Evolutionary conservation across 2,329 filamentous ascomycete species (phyloP).

Genomic region (Sclerotinia spermophila): DNA sequence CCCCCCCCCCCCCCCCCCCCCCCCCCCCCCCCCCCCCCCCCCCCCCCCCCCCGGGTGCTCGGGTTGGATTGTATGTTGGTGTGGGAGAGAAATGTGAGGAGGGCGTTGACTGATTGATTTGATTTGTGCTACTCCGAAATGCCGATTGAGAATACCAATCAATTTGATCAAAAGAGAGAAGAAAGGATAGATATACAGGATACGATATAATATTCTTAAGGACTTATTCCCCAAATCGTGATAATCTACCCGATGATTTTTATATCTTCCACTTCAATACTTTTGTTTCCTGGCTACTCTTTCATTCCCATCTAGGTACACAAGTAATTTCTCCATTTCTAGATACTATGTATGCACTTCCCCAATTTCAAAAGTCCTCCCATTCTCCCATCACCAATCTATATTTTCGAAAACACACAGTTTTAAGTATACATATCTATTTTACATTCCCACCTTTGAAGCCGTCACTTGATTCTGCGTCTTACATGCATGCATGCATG

Average conservation of each 20-base stretch:
- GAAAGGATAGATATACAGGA: neutral
- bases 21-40: no score
- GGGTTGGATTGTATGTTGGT: neutral
- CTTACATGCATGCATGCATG: neutral
- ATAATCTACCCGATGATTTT: no score
- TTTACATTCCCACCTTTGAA: neutral
- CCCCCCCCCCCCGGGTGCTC: no score
- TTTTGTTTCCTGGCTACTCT: neutral
- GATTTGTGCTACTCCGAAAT: neutral
- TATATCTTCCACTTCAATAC: neutral
- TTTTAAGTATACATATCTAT: neutral
- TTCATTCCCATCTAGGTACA: no score
- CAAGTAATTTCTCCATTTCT: neutral
- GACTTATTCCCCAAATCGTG: no score
- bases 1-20: no score
- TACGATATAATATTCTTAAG: no score
- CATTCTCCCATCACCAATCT: neutral
- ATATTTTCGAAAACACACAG: neutral
- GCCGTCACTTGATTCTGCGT: neutral
- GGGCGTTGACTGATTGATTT: neutral
- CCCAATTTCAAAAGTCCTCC: neutral
- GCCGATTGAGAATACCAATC: no score
- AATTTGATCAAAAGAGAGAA: neutral
- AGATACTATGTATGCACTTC: neutral
- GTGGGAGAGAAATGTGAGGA: neutral